Percentiles rank a stretch among this genome's conserved stretches.
phyloP scores from a whole-genome alignment of 345 rosid species.

The Hypericum perforatum region DNA sequence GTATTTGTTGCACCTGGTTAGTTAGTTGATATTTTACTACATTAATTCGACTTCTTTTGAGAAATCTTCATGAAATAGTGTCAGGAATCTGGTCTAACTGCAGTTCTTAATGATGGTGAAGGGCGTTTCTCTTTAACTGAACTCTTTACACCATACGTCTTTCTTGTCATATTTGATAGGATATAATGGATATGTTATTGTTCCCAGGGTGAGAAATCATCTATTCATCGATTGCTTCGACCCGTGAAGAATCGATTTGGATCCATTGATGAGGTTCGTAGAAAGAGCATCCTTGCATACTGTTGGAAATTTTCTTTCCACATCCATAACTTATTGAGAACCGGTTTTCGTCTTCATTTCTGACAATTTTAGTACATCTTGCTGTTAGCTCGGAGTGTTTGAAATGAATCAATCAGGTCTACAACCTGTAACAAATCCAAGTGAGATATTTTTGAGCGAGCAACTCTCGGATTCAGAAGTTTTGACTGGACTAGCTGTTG shows the following conservation, averaged over 20 bases:
- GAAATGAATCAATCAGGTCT: conserved; percentile 80
- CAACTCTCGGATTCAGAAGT: conserved; percentile 61
- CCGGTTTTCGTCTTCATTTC: too few species aligned
- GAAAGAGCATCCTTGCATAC: background rate
- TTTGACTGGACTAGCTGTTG: conserved; percentile 83
- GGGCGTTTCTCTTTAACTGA: too few species aligned
- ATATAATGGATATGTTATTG: background rate
- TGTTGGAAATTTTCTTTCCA: too few species aligned
- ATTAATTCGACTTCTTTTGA: too few species aligned
- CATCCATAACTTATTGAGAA: too few species aligned
- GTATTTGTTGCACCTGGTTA: too few species aligned
- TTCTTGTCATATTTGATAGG: too few species aligned
- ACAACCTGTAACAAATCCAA: conserved; percentile 63
- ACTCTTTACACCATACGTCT: too few species aligned
- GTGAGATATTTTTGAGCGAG: conserved; percentile 72
- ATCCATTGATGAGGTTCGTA: conserved; percentile 75
- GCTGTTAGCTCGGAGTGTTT: conserved; percentile 77
- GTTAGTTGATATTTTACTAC: too few species aligned
- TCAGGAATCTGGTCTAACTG: too few species aligned
- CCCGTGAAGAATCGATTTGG: conserved; percentile 94
- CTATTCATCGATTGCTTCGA: conserved; percentile 82
- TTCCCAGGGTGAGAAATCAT: conserved; percentile 73
- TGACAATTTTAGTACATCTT: conserved; percentile 9
- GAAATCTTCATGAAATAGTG: too few species aligned
- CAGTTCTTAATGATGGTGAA: too few species aligned